Base-by-base conservation (phyloP, 371 early-diverging fungal genomes). In the Actinomucor elegans region DNA sequence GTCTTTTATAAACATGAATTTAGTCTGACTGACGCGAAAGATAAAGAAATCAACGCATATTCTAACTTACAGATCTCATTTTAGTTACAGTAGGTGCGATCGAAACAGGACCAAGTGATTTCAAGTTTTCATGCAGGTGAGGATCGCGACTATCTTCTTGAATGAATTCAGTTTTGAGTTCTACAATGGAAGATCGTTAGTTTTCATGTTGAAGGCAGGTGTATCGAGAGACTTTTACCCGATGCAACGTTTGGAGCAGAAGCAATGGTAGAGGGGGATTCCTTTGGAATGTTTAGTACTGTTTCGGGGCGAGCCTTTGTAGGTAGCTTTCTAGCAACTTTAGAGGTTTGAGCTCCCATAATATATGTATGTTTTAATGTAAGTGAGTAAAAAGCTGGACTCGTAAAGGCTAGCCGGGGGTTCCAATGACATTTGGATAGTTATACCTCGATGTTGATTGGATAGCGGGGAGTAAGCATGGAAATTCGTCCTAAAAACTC, bases 281-380 rank as follows among this genome's bases (percentile, higher is more conserved):
- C 62, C 4, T 44, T 47, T 11, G 76, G 73, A 34, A 50, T 49
- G 21, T 47, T 64, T 24, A 52, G 31, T 8, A 66, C 24, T 20
- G 69, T 64, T 20, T 68, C 73, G 21, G 60, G 61, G 12, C 52
- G 60, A 9, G 68, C 60, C 32, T 69, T 57, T 31, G 64, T 62
- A 3, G 76, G 76, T 14, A 72, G 55, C 42, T 66, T 65, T 54
- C 76, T 65, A 14, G 52, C 66, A 43, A 60, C 68, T 42, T 75
- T 69, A 23, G 76, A 75, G 10, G 70, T 58, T 48, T 69, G 69
- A 35, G 76, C 72, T 48, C 76, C 76, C 76, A 75, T 75, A 41
- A 41, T 52, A 28, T 49, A 49, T 42, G 43, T 37, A 7, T 9
- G 14, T 27, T 42, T 41, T 14, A 26, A 41, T 41, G 41, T 6